Conservation (phyloP, 1,139 yeast genomes). For the Zygosaccharomyces sapae region DNA sequence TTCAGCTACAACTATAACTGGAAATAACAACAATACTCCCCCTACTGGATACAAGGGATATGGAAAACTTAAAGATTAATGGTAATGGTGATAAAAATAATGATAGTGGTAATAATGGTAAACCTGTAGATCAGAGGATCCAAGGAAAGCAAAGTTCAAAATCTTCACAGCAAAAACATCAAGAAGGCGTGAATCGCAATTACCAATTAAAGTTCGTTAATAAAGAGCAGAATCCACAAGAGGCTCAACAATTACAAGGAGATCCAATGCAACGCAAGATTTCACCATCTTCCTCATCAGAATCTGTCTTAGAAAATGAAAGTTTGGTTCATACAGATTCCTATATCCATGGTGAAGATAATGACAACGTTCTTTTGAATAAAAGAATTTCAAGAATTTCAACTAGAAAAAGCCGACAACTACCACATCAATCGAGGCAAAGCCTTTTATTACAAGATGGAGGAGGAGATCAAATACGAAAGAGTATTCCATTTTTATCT, state of each 20-base stretch:
- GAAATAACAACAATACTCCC: not conserved
- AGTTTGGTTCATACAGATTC: constrained; percentile 28
- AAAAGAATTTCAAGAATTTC: constrained; percentile 22
- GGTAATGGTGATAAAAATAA: not conserved
- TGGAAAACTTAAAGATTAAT: not conserved
- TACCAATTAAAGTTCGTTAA: not conserved
- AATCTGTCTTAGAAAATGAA: constrained; percentile 12
- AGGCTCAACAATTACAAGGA: not conserved
- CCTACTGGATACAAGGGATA: not conserved
- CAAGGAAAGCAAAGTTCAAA: not conserved
- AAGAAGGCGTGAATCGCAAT: not conserved
- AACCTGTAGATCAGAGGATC: not conserved
- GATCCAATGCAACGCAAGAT: not conserved
- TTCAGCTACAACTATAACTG: not conserved
- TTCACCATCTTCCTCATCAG: constrained; percentile 1
- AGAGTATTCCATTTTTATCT: constrained; percentile 31
- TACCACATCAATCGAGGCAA: constrained; percentile 14
- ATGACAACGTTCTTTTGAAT: constrained; percentile 24
- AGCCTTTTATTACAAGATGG: constrained; percentile 5
- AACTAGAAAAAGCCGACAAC: constrained; percentile 17
- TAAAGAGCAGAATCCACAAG: not conserved
- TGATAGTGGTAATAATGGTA: not conserved
- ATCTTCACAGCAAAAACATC: not conserved
- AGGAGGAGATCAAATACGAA: constrained; percentile 11
- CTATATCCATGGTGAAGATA: constrained; percentile 27